phyloP scores from a whole-genome alignment of 768 basidiomycete genomes.

The Mycena floridula region DNA sequence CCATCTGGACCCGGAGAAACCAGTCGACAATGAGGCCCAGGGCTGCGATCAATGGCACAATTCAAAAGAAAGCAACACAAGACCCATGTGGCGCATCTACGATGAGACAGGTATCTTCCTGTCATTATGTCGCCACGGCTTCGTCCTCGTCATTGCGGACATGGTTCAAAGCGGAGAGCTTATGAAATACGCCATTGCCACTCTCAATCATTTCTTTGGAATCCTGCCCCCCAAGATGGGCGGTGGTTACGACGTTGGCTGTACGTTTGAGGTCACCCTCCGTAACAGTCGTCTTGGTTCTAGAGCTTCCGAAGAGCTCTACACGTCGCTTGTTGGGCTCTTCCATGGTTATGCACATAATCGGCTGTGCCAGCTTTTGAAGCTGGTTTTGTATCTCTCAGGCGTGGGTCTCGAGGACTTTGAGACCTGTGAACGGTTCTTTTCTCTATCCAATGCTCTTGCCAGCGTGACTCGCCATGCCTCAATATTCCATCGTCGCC shows the following conservation, averaged over 20 bases:
- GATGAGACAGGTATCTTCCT: too few species aligned
- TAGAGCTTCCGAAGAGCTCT: neutral
- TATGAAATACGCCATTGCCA: too few species aligned
- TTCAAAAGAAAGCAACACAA: conserved; percentile 5
- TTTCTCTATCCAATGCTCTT: conserved; percentile 1
- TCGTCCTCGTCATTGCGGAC: too few species aligned
- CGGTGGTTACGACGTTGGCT: conserved; percentile 8
- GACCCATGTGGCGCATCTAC: too few species aligned
- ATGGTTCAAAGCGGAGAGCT: too few species aligned
- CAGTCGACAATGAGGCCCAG: neutral
- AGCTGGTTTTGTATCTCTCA: neutral
- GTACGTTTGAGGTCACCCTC: conserved; percentile 6
- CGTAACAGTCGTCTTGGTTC: neutral
- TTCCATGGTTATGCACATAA: conserved; percentile 2
- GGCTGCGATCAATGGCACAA: conserved; percentile 13
- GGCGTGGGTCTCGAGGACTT: too few species aligned
- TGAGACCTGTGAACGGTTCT: conserved; percentile 1
- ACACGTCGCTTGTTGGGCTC: conserved; percentile 1
- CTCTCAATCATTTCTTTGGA: too few species aligned
- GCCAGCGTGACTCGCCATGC: neutral
- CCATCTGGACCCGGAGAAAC: neutral
- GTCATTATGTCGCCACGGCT: too few species aligned
- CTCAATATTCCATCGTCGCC: conserved; percentile 1
- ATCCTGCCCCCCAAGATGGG: too few species aligned
- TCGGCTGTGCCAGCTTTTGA: neutral